Evolutionary conservation across 352 stramenopile genomes (phyloP).

Genomic region (Plasmopara halstedii): DNA sequence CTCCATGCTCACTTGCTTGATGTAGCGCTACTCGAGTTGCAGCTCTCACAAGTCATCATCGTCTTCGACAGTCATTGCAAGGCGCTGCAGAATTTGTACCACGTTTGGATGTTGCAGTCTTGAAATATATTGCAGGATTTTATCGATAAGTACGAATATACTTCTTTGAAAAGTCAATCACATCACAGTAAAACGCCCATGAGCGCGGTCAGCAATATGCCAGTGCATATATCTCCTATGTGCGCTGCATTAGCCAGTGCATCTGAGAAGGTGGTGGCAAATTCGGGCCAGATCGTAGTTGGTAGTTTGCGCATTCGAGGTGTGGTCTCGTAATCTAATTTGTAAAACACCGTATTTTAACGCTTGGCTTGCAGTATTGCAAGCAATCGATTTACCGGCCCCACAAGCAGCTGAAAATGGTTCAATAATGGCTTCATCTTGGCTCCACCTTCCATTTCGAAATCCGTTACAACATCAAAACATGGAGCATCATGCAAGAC

Average conservation of each 20-base stretch:
- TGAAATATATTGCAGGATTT: too few relatives aligned
- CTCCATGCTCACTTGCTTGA: too few relatives aligned
- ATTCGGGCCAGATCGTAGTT: constrained; percentile 35
- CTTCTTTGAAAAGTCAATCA: neutral
- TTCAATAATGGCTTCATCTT: constrained; percentile 25
- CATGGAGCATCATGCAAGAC: constrained; percentile 11
- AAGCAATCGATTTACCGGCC: constrained; percentile 45
- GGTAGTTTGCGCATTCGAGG: constrained; percentile 54
- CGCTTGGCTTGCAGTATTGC: constrained; percentile 24
- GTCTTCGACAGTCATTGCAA: too few relatives aligned
- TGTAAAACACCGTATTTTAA: constrained; percentile 2
- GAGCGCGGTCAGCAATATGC: constrained; percentile 14
- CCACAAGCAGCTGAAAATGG: constrained; percentile 15
- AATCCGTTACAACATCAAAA: constrained; percentile 11
- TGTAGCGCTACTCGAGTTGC: too few relatives aligned
- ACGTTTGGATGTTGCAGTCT: too few relatives aligned
- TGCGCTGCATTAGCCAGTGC: constrained; percentile 41
- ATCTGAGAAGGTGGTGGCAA: constrained; percentile 36
- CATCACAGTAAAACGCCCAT: constrained; percentile 2
- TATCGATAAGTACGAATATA: too few relatives aligned
- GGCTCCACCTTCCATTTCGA: constrained; percentile 35
- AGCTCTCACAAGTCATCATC: too few relatives aligned
- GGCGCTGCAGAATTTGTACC: too few relatives aligned
- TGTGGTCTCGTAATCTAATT: constrained; percentile 5
- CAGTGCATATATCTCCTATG: constrained; percentile 34